A percentile compares a stretch with the other conserved stretches of the same genome.
Conservation (phyloP, 805 yeast genomes). For the Ogataea philodendri region DNA sequence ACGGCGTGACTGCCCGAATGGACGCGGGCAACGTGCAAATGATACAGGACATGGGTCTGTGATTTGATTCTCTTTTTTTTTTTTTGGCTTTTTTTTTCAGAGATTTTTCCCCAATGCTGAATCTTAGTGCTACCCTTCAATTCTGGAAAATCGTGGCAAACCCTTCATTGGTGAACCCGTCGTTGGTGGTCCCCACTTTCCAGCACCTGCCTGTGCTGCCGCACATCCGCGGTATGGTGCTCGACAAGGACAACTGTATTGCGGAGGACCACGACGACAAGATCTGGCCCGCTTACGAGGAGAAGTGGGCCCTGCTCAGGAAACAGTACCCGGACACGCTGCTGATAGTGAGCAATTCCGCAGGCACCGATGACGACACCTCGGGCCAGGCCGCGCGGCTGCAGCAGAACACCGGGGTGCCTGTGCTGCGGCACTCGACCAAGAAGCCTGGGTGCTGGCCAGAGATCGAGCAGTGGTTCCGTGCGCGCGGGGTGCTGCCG, state of each 20-base stretch:
- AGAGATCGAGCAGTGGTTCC: slow-evolving; percentile 65
- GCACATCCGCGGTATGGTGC: slow-evolving; percentile 70
- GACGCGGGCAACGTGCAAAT: slow-evolving; percentile 76
- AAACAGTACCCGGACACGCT: slow-evolving; percentile 62
- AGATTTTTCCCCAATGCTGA: slow-evolving; percentile 29
- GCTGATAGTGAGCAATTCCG: slow-evolving; percentile 85
- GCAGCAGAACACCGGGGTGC: slow-evolving; percentile 64
- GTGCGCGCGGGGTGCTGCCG: slow-evolving; percentile 46
- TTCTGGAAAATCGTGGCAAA: slow-evolving; percentile 54
- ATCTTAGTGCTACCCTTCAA: slow-evolving; percentile 76
- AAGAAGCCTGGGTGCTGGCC: slow-evolving; percentile 80
- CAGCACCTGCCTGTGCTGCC: slow-evolving; percentile 29
- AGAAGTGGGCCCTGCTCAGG: slow-evolving; percentile 54
- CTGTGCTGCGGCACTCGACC: slow-evolving; percentile 66
- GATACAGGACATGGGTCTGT: slow-evolving; percentile 45
- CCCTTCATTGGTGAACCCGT: slow-evolving; percentile 74
- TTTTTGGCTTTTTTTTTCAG: slow-evolving; percentile 28
- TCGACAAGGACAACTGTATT: slow-evolving; percentile 95
- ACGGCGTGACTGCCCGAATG: slow-evolving; percentile 72
- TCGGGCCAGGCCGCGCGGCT: slow-evolving; percentile 57
- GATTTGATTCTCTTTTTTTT: background rate
- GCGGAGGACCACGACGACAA: slow-evolving; percentile 78
- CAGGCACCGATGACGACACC: slow-evolving; percentile 81
- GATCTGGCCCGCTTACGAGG: slow-evolving; percentile 71
- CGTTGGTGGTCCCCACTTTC: slow-evolving; percentile 54